Evolutionary conservation across 2,329 filamentous ascomycete species (phyloP), one percentile per base, ranked within the genome.

Genomic region (Xylaria hypoxylon): DNA sequence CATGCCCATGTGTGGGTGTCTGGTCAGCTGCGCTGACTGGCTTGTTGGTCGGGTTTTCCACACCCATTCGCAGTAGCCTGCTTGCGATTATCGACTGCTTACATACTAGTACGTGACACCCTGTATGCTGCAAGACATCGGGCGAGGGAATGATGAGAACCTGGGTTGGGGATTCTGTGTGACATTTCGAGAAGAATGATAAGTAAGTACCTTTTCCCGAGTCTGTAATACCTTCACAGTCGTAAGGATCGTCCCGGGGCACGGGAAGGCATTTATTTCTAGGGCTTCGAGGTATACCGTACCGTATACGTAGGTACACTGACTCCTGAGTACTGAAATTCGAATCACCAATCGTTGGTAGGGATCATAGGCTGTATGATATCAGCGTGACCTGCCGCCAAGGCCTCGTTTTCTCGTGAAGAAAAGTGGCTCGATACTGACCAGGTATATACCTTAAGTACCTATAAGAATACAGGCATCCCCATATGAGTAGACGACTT

Each of bases 61-160:
- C 59, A 53, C 67, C 35, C 53, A 44, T 45, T 53, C 38, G 52
- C 48, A 7, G 53, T 22, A 65, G 67, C 63, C 63, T 63, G 64
- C 63, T 62, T 58, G 17, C 24, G 50, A 58, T 56, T 24, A 48
- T 26, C 52, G 53, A 35, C 33, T 47, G 7, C 19, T 51, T 19
- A 26, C n/a, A n/a, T n/a, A n/a, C n/a, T n/a, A n/a, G n/a, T n/a
- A n/a, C 38, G 45, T 28, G 40, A 48, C 44, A 50, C 35, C 31
- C 40, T 42, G 57, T 33, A 55, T 51, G 45, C 65, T 65, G 65
- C 65, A 65, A 61, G 62, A 65, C 61, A 68, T 65, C 57, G 15
- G 42, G 45, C 24, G 47, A 35, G 19, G 26, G 13, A 24, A 4
- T 22, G 40, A 35, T 47, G 38, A 38, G 7, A 51, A 31, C 56